Evolutionary conservation across 108 stramenopile genomes (phyloP), one percentile per base, ranked within the genome.

Genomic region (Nitzschia sp.): DNA sequence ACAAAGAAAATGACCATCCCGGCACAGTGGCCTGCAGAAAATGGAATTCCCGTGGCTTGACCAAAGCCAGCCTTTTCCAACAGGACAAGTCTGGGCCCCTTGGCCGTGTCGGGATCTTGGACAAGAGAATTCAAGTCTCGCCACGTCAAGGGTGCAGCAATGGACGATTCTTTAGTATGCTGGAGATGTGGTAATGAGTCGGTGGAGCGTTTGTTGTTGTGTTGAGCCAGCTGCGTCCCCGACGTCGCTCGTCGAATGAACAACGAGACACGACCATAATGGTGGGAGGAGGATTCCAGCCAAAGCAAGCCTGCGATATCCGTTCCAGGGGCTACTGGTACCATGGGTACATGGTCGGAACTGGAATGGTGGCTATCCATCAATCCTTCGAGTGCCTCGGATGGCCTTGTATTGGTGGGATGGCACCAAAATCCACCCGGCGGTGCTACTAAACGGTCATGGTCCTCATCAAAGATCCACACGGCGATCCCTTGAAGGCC

Each of bases 1-100:
- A 51, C 68, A 32, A 59, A 72, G 67, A 74, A 84, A 29, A 84
- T 62, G 0, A 81, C 80, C 36, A 84, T 70, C 4, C 83, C 83
- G 29, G 65, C 54, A 38, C 25, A 66, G 23, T 58, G 73, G 19
- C 66, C 68, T 3, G 60, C 35, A 15, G 66, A 21, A 45, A 59
- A 79, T 1, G 53, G 38, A 13, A 69, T 46, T 0, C 67, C 68
- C n/a, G 67, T 32, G 8, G 75, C 75, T 46, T 36, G 36, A 5
- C 54, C 49, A 45, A 76, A 64, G 17, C 75, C 75, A 13, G 75
- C 60, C 27, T 74, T 18, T 49, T 67, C 47, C 17, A 74, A 27
- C 11, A 60, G 26, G 19, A 17, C 48, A 2, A 74, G 33, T 11
- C 73, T 36, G 33, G 38, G 56, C 28, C 49, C 48, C 23, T 63